Percentiles rank a stretch among this genome's conserved stretches.
Conservation (phyloP, 2,329 filamentous ascomycete genomes). For the Apiospora sp. region DNA sequence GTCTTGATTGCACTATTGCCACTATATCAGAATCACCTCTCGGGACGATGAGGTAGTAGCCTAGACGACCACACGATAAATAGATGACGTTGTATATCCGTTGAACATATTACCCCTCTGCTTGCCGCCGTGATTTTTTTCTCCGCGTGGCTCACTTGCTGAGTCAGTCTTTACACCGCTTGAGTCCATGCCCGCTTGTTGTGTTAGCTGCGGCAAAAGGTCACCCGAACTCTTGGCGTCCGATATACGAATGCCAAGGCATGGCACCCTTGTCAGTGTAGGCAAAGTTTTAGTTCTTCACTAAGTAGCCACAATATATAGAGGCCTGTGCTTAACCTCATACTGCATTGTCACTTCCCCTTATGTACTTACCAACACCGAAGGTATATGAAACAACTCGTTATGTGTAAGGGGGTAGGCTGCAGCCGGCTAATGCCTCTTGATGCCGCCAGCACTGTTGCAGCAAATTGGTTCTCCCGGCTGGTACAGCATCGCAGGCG, state of each 20-base stretch:
- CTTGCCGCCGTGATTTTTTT: not conserved
- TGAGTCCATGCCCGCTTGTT: not conserved
- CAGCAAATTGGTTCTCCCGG: not conserved
- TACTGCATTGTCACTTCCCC: too few relatives aligned
- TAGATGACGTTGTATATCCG: slow-evolving; percentile 12
- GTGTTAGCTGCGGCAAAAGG: not conserved
- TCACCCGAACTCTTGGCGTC: not conserved
- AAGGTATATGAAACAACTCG: too few relatives aligned
- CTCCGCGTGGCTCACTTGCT: not conserved
- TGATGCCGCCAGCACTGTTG: not conserved
- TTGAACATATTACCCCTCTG: not conserved
- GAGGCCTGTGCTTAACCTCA: too few relatives aligned
- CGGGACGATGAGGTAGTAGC: not conserved
- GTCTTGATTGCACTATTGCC: not conserved
- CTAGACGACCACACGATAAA: slow-evolving; percentile 7
- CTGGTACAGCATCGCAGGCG: too few relatives aligned
- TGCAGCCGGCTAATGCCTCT: not conserved
- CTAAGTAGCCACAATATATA: too few relatives aligned
- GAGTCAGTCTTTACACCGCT: not conserved
- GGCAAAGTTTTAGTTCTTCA: not conserved
- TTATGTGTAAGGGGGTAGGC: too few relatives aligned
- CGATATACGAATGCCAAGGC: not conserved
- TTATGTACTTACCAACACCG: not conserved
- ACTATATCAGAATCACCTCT: not conserved
- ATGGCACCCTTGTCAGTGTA: not conserved